These are phyloP conservation scores for Hortiboletus campestris DNA, from an alignment of 768 basidiomycete species.

Conservation along the genomic window DNA sequence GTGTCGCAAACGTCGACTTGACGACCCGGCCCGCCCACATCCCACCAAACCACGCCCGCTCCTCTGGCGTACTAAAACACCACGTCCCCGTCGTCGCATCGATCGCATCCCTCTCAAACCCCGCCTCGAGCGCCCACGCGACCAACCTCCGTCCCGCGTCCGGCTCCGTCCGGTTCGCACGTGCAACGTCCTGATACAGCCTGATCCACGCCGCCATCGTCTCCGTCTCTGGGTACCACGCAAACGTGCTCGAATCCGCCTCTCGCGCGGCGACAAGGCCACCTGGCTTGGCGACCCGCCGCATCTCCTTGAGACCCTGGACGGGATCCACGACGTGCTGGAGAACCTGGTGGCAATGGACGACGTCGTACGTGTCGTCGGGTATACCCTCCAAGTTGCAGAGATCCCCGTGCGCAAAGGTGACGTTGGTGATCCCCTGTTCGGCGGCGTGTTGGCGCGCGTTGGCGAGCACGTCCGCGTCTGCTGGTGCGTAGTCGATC, in stretches of 20 bases:
- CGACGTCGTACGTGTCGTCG: constrained; percentile 43
- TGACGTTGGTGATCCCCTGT: constrained; percentile 36
- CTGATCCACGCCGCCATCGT: constrained; percentile 29
- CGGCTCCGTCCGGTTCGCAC: constrained; percentile 38
- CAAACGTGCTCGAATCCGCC: constrained; percentile 34
- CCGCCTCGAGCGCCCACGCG: constrained; percentile 38
- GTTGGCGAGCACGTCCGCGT: constrained; percentile 31
- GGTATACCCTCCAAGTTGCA: constrained; percentile 38
- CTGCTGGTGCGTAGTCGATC: constrained; percentile 34
- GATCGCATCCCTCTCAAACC: constrained; percentile 30
- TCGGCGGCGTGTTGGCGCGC: constrained; percentile 32
- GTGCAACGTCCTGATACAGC: constrained; percentile 19
- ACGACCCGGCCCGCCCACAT: constrained; percentile 40
- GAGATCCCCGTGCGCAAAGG: constrained; percentile 41
- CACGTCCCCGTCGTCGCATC: constrained; percentile 31
- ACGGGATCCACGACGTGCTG: constrained; percentile 46
- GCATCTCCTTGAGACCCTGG: constrained; percentile 44
- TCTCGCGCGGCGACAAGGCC: constrained; percentile 48
- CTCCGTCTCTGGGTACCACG: constrained; percentile 37
- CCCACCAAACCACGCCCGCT: constrained; percentile 38
- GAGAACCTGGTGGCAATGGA: constrained; percentile 49
- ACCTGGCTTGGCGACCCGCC: constrained; percentile 43
- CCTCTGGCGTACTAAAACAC: constrained; percentile 38
- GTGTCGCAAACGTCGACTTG: constrained; percentile 32
- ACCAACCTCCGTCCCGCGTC: constrained; percentile 38